Conservation (phyloP, 2,329 filamentous ascomycete genomes). For the Seiridium unicorne region DNA sequence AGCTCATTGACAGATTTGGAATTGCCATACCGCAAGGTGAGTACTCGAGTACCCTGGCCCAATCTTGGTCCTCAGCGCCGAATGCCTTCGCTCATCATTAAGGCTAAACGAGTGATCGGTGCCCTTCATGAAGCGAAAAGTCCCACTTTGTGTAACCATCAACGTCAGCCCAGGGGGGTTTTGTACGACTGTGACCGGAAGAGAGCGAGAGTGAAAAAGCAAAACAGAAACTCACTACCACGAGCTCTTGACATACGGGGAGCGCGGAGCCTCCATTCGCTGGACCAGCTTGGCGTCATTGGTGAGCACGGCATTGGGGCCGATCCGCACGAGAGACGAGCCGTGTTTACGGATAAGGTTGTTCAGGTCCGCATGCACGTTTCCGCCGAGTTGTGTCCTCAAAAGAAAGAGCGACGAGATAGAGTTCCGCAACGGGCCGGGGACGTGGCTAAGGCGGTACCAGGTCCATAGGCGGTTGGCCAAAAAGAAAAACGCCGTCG, state of each 20-base stretch:
- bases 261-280: background rate
- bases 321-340: slow-evolving; percentile 6
- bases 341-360: slow-evolving; percentile 10
- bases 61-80: slow-evolving; percentile 9
- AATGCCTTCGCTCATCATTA: slow-evolving; percentile 9
- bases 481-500: slow-evolving; percentile 6
- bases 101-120: slow-evolving; percentile 8
- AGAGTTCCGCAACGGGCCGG: slow-evolving; percentile 10
- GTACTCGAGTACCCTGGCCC: slow-evolving; percentile 13
- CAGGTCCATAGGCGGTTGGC: slow-evolving; percentile 8
- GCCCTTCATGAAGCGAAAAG: slow-evolving; percentile 5
- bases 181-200: too few species aligned
- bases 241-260: background rate
- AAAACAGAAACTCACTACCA: background rate
- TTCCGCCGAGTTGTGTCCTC: slow-evolving; percentile 8
- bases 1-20: too few species aligned
- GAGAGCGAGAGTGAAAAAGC: background rate
- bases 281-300: background rate
- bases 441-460: slow-evolving; percentile 11
- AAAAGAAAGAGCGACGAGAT: slow-evolving; percentile 10
- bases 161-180: background rate
- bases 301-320: slow-evolving; percentile 2
- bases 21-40: slow-evolving; percentile 8
- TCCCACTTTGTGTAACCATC: background rate
- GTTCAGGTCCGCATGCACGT: slow-evolving; percentile 8